These are phyloP conservation scores for Stemphylium vesicarium DNA, from an alignment of 2,329 filamentous ascomycete species.

Conservation along the genomic window DNA sequence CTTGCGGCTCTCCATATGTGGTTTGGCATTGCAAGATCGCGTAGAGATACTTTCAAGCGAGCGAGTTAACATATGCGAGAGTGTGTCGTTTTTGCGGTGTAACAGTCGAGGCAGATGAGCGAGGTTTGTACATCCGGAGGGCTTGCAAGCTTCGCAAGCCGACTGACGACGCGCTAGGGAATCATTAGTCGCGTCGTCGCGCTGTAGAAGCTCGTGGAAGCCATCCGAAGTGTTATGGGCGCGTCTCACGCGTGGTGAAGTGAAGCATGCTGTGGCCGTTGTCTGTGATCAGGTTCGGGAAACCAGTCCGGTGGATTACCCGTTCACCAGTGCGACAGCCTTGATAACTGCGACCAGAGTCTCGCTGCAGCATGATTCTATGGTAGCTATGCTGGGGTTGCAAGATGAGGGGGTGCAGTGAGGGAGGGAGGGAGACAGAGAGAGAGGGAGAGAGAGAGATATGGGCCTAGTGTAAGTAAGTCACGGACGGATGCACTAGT, in stretches of 20 bases:
- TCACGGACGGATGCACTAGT: no score
- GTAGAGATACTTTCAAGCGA: not conserved
- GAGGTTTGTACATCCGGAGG: not conserved
- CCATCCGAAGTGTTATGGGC: not conserved
- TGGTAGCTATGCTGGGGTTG: no score
- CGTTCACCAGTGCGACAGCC: no score
- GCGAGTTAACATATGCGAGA: not conserved
- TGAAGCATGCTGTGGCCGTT: not conserved
- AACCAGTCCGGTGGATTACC: not conserved
- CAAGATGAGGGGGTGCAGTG: no score
- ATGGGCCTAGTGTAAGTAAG: no score
- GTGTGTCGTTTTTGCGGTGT: not conserved
- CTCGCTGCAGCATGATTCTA: no score
- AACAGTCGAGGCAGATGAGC: not conserved
- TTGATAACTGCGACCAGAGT: no score
- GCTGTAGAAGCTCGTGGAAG: not conserved
- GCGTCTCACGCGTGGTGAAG: constrained; percentile 1
- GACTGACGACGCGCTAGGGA: not conserved
- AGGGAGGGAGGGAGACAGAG: no score
- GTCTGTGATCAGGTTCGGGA: not conserved
- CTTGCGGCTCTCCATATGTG: not conserved
- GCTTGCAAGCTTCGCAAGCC: no score
- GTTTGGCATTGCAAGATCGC: not conserved
- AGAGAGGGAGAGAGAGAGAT: no score
- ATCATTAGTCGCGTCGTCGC: not conserved